Evolutionary conservation across 2,329 filamentous ascomycete genomes (phyloP), one percentile per base, ranked within the genome.

Genomic region (Hypoxylon sp.): DNA sequence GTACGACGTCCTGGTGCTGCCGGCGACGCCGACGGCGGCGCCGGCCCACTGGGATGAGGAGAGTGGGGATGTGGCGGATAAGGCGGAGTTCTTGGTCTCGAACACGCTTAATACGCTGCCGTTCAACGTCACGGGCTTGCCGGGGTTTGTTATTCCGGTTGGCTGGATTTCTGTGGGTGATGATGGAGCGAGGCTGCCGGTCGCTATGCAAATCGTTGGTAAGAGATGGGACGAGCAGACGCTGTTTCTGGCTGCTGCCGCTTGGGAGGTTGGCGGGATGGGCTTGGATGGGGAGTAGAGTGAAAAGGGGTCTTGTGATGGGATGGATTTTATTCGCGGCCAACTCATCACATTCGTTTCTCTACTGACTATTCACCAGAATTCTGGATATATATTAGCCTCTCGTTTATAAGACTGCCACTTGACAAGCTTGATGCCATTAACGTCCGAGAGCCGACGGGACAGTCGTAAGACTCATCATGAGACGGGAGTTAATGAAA

Each of bases 41-140:
- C 75, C 74, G 48, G 76, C 70, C 3, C 77, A 80, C 64, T 75
- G 75, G 5, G 67, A 70, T 15, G 64, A 67, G 5, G 61, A 66
- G n/a, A n/a, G n/a, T 2, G 69, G 69, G 41, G 67, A 62, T 24
- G 70, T 78, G 2, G 70, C 72, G 58, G 76, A 78, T 11, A 77
- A 79, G 63, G 72, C 78, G 49, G 73, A 73, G 45, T 71, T 75
- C 4, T 75, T 77, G 1, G 74, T 83, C 33, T 78, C 78, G 2
- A 74, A 77, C 8, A 77, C 75, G 7, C 69, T 74, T 55, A 81
- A 79, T 50, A 78, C 79, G 0, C 74, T 73, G 26, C 74, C 76
- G 3, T 83, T 83, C 64, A 82, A 83, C 69, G 66, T 78, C 3
- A 81, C 79, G 1, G 80, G 80, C 0, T 80, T 83, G 69, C 80